These are phyloP conservation scores for Microdochium bolleyi DNA, from an alignment of 2,329 filamentous ascomycete genomes.

Conservation along the genomic window DNA sequence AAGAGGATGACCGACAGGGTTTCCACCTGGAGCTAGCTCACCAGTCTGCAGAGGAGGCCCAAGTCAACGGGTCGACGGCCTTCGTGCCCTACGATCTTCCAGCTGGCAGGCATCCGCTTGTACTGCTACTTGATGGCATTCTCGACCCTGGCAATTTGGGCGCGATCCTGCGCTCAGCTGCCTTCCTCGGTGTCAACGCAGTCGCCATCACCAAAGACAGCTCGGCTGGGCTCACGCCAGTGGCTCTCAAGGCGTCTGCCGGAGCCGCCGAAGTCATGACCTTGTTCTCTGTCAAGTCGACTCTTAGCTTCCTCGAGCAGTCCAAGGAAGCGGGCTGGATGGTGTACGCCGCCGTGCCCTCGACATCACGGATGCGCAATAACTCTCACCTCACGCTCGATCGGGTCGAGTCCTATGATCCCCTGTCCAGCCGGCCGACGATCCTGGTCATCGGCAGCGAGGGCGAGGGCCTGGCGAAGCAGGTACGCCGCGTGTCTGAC, in stretches of 20 bases:
- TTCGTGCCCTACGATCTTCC: constrained; percentile 34
- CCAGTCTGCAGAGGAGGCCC: constrained; percentile 67
- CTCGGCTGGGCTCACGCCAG: constrained; percentile 66
- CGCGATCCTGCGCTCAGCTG: constrained; percentile 78
- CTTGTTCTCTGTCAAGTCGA: constrained; percentile 61
- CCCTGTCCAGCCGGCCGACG: constrained; percentile 54
- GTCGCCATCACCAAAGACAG: constrained; percentile 68
- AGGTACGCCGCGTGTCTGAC: constrained; percentile 59
- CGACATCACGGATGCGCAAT: constrained; percentile 25
- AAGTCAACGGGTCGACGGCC: constrained; percentile 59
- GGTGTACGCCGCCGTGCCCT: constrained; percentile 67
- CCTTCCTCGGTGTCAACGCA: constrained; percentile 84
- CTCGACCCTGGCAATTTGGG: constrained; percentile 87
- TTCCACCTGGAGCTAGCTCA: constrained; percentile 54
- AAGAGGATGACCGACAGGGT: constrained; percentile 32
- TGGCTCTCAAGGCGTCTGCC: constrained; percentile 79
- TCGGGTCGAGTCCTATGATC: constrained; percentile 39
- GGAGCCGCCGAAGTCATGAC: constrained; percentile 78
- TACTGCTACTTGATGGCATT: constrained; percentile 69
- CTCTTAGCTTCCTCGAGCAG: constrained; percentile 59
- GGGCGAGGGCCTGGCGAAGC: constrained; percentile 61
- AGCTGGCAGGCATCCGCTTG: constrained; percentile 52
- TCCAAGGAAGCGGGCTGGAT: constrained; percentile 71
- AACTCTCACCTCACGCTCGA: constrained; percentile 39
- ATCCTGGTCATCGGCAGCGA: constrained; percentile 81